Evolutionary conservation across 306 rosid species (phyloP), one percentile per base, ranked within the genome.

Genomic region (Herpetospermum pedunculosum): DNA sequence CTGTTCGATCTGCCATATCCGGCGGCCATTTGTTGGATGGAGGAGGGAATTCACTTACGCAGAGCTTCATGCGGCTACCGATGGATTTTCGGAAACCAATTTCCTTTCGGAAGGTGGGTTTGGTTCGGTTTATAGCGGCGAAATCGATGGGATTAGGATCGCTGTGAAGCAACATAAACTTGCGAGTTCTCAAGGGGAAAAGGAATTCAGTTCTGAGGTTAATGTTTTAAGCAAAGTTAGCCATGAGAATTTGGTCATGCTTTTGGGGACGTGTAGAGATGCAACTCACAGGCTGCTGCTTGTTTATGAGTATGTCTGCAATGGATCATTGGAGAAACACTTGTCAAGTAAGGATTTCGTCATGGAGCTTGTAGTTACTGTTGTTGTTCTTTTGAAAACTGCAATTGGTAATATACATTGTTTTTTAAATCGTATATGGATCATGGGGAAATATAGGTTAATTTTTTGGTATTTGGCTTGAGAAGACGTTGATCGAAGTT

Each of bases 61-160:
- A 15, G 97, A 90, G 46, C 85, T 93, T 29, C 73, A 28, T 1
- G 64, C 64, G 18, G 92, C 93, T 38, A 93, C 98, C 34, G 21
- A 73, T 1, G 85, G 90, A 35, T 88, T 90, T 78, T 82, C 97
- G 18, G 26, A 40, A 0, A 79, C 67, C 64, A 92, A 87, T 67
- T 93, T 74, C 72, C 67, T 93, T 49, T 90, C 97, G 2, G 96
- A 93, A 87, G 98, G 98, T 4, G 98, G 98, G 16, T 90, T 86
- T 75, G 98, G 98, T 70, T 76, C 84, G 5, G 97, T 90, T 19
- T 90, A 74, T 76, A 86, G 29, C 74, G 98, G 97, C 25, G 73
- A 82, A 29, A 16, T 88, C 4, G 58, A 85, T 50, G 97, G 89
- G 55, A 30, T 86, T 73, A 84, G 46, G 72, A 70, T 93, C 75